Conservation (phyloP, 2,329 filamentous ascomycete genomes). For the Peltaster fructicola region DNA sequence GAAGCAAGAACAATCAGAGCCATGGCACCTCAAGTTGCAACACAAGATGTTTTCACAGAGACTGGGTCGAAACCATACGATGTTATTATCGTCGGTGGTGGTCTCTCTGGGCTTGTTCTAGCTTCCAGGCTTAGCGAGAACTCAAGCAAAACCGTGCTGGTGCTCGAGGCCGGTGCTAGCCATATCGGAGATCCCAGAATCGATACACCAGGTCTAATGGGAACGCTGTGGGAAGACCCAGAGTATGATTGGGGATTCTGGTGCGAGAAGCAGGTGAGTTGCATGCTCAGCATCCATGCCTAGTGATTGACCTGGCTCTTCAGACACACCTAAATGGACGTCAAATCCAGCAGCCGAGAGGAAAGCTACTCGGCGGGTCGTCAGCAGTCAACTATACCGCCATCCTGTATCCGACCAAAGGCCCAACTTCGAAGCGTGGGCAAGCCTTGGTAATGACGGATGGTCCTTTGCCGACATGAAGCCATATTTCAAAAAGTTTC, state of each 20-base stretch:
- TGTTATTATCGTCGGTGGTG: conserved; percentile 24
- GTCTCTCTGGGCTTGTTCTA: conserved; percentile 21
- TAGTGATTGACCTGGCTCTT: too few relatives aligned
- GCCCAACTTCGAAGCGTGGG: conserved; percentile 20
- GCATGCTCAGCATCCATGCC: too few relatives aligned
- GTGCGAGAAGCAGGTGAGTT: too few relatives aligned
- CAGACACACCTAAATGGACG: conserved; percentile 25
- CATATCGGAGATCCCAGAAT: conserved; percentile 10
- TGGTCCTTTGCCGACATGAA: conserved; percentile 24
- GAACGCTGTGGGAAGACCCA: conserved; percentile 5
- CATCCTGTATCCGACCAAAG: conserved; percentile 10
- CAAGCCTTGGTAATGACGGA: conserved; percentile 11
- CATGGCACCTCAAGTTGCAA: too few relatives aligned
- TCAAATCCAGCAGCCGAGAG: conserved; percentile 26
- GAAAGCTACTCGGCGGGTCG: conserved; percentile 33
- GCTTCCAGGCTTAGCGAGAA: conserved; percentile 18
- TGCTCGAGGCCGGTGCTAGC: too few relatives aligned
- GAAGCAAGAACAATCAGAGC: too few relatives aligned
- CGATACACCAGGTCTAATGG: conserved; percentile 8
- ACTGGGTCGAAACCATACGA: too few relatives aligned
- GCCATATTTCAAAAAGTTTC: conserved; percentile 19
- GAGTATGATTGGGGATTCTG: conserved; percentile 12
- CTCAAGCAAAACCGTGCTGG: too few relatives aligned
- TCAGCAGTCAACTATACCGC: too few relatives aligned
- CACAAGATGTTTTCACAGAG: too few relatives aligned